Conservation (phyloP, 352 stramenopile genomes). For the Phytophthora europaea region DNA sequence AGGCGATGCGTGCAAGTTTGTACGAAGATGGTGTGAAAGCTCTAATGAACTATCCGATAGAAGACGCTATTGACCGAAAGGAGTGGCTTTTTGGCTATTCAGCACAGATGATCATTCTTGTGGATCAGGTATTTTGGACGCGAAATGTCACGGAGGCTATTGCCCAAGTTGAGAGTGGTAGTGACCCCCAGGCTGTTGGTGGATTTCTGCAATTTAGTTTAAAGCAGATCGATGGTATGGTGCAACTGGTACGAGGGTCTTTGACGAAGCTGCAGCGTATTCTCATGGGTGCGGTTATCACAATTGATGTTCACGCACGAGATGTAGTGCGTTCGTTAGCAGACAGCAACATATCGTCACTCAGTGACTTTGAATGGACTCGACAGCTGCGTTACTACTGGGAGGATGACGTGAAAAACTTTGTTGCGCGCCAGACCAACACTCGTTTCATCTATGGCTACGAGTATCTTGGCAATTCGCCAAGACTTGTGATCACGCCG, state of each 20-base stretch:
- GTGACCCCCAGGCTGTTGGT: constrained; percentile 74
- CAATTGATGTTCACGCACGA: constrained; percentile 93
- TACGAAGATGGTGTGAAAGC: constrained; percentile 90
- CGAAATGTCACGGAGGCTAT: constrained; percentile 89
- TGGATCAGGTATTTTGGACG: constrained; percentile 95
- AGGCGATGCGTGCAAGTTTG: constrained; percentile 87
- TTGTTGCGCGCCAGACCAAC: constrained; percentile 85
- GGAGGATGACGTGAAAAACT: constrained; percentile 90
- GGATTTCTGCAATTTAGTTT: constrained; percentile 92
- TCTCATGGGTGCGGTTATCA: constrained; percentile 92
- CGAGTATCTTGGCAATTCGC: constrained; percentile 89
- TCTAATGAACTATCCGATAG: constrained; percentile 88
- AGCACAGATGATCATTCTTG: constrained; percentile 90
- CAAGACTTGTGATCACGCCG: constrained; percentile 85
- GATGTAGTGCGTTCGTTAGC: constrained; percentile 90
- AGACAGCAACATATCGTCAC: constrained; percentile 78
- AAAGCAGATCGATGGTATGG: constrained; percentile 94
- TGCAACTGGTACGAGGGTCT: constrained; percentile 88
- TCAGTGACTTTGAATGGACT: constrained; percentile 94
- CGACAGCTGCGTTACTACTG: constrained; percentile 92
- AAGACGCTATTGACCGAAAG: constrained; percentile 90
- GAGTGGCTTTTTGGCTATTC: constrained; percentile 92
- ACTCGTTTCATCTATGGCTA: constrained; percentile 89
- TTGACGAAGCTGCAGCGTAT: constrained; percentile 91
- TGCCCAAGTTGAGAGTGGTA: constrained; percentile 73